Conservation (phyloP, 768 basidiomycete species). For the Nidularia pulvinata region DNA sequence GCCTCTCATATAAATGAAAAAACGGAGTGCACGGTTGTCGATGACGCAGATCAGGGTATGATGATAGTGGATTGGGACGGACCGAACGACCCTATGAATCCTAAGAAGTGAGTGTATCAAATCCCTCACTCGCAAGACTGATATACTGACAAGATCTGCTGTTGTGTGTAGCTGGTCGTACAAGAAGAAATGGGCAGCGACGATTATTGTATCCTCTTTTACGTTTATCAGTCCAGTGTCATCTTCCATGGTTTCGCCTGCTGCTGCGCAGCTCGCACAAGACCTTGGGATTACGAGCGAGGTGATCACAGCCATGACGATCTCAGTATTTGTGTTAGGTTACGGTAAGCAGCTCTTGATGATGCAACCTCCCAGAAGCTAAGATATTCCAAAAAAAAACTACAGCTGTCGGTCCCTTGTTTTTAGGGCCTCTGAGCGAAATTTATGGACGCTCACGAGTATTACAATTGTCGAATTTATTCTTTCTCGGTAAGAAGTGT, state of each 20-base stretch:
- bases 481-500: conserved; percentile 51
- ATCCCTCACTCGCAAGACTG: background rate
- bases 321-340: conserved; percentile 51
- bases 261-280: conserved; percentile 43
- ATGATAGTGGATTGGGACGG: conserved; percentile 66
- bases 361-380: background rate
- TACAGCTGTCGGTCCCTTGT: conserved; percentile 53
- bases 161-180: conserved; percentile 52
- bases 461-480: conserved; percentile 62
- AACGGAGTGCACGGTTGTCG: too few relatives aligned
- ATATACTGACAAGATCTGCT: background rate
- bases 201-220: conserved; percentile 63
- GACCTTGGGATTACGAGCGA: conserved; percentile 54
- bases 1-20: too few relatives aligned
- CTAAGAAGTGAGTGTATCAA: conserved; percentile 44
- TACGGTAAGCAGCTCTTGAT: conserved; percentile 41
- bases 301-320: conserved; percentile 52
- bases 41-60: conserved; percentile 5
- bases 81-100: conserved; percentile 56
- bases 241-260: conserved; percentile 77
- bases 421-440: conserved; percentile 72
- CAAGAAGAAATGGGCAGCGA: conserved; percentile 63
- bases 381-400: background rate
- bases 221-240: conserved; percentile 71
- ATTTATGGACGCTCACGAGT: conserved; percentile 67